These are phyloP conservation scores for Aspergillus cristatus DNA, from an alignment of 495 filamentous ascomycete species.

Conservation along the genomic window DNA sequence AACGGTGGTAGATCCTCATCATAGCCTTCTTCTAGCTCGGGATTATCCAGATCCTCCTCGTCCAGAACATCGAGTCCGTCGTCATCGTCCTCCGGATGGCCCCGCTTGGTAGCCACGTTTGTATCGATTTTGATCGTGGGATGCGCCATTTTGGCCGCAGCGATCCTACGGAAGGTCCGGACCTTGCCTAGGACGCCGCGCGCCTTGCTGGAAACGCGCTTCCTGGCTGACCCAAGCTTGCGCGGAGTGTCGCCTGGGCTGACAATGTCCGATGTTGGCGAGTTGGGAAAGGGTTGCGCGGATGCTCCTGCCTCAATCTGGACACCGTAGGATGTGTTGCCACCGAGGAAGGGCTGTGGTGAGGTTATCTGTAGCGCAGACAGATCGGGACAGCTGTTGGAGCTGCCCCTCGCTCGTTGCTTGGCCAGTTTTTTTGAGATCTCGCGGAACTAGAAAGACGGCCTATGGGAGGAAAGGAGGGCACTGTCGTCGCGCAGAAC, in stretches of 20 bases:
- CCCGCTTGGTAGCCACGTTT: slow-evolving; percentile 34
- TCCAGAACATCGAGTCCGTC: slow-evolving; percentile 21
- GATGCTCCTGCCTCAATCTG: slow-evolving; percentile 15
- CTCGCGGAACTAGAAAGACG: slow-evolving; percentile 18
- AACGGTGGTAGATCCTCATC: slow-evolving; percentile 34
- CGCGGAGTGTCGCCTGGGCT: slow-evolving; percentile 24
- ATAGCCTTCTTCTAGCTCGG: slow-evolving; percentile 24
- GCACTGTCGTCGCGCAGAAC: slow-evolving; percentile 12
- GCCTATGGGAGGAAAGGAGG: slow-evolving; percentile 10
- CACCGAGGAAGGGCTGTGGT: slow-evolving; percentile 12
- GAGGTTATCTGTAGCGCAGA: slow-evolving; percentile 35
- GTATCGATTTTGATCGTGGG: slow-evolving; percentile 40
- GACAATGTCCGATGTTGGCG: slow-evolving; percentile 24
- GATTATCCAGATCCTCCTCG: slow-evolving; percentile 23
- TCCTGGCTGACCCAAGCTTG: slow-evolving; percentile 23
- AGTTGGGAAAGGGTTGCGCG: slow-evolving; percentile 24
- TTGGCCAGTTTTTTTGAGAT: slow-evolving; percentile 37
- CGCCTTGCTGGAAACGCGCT: slow-evolving; percentile 34
- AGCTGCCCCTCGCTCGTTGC: slow-evolving; percentile 39
- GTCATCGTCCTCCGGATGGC: slow-evolving; percentile 27
- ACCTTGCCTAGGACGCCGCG: slow-evolving; percentile 41
- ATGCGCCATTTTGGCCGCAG: slow-evolving; percentile 39
- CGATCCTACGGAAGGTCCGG: slow-evolving; percentile 35
- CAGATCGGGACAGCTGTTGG: slow-evolving; percentile 44
- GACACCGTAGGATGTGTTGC: slow-evolving; percentile 17